Conservation (phyloP, 495 filamentous ascomycete species). For the Neurospora africana region DNA sequence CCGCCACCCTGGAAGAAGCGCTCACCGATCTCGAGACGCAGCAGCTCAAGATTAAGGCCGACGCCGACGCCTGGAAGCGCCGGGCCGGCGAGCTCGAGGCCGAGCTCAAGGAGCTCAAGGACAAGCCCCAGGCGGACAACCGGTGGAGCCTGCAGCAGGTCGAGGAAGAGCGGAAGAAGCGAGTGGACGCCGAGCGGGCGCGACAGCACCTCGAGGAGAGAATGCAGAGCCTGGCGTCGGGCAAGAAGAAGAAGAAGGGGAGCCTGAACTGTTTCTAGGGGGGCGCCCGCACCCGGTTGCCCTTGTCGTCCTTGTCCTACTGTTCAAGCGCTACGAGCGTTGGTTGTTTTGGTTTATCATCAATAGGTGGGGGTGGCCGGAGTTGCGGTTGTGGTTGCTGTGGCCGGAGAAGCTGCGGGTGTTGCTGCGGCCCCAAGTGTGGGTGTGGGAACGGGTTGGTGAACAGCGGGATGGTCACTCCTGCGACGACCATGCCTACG, state of each 20-base stretch:
- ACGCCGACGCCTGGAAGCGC: slow-evolving; percentile 83
- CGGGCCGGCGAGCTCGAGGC: slow-evolving; percentile 67
- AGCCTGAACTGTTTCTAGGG: slow-evolving; percentile 90
- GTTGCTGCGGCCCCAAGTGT: neutral
- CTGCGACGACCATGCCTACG: neutral
- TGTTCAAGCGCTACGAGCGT: neutral
- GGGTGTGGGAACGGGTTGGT: neutral
- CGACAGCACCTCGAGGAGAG: slow-evolving; percentile 80
- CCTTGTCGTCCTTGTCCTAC: neutral
- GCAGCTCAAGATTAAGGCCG: slow-evolving; percentile 72
- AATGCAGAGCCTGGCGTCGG: slow-evolving; percentile 78
- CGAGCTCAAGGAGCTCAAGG: slow-evolving; percentile 59
- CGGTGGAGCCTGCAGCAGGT: slow-evolving; percentile 84
- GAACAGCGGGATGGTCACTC: neutral
- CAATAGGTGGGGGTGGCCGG: neutral
- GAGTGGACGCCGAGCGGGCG: slow-evolving; percentile 79
- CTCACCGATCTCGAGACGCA: slow-evolving; percentile 85
- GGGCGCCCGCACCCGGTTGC: slow-evolving; percentile 3
- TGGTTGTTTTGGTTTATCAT: slow-evolving; percentile 1
- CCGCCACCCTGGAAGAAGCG: slow-evolving; percentile 86
- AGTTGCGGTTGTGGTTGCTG: slow-evolving; percentile 1
- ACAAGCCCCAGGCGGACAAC: slow-evolving; percentile 39
- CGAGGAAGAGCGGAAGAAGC: slow-evolving; percentile 83
- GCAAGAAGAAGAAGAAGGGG: slow-evolving; percentile 96
- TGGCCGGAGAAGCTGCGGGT: neutral